phyloP scores from a whole-genome alignment of 2,329 filamentous ascomycete species.

The Penicillium sp. region DNA sequence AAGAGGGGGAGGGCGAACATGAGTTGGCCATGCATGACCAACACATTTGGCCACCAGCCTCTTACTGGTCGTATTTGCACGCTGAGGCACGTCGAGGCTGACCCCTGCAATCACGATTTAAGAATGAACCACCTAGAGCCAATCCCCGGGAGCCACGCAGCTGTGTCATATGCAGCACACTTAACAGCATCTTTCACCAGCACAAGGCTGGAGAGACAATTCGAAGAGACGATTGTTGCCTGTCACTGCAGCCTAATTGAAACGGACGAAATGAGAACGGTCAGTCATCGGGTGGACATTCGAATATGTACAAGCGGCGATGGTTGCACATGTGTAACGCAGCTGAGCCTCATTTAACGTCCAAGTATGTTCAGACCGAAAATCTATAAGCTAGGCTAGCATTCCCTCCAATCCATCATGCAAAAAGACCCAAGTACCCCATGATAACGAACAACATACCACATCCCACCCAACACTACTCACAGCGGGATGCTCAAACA shows the following conservation, averaged over 20 bases:
- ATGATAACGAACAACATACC: slow-evolving; percentile 28
- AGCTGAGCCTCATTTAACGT: not conserved
- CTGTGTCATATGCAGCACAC: not conserved
- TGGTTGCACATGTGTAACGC: not conserved
- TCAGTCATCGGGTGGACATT: not conserved
- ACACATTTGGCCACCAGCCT: not conserved
- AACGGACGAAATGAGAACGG: no score
- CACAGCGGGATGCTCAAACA: slow-evolving; percentile 60
- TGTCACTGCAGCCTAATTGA: not conserved
- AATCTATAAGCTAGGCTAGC: not conserved
- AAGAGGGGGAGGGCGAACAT: not conserved
- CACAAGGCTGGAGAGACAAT: not conserved
- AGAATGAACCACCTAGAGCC: not conserved
- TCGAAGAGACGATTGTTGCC: not conserved
- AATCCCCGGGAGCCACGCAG: not conserved
- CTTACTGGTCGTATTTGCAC: not conserved
- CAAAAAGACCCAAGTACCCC: not conserved
- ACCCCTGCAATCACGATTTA: not conserved
- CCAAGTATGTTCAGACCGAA: not conserved
- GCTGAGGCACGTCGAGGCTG: not conserved
- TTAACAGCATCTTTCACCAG: not conserved
- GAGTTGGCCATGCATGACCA: not conserved
- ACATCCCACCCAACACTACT: slow-evolving; percentile 60
- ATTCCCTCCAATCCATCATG: not conserved
- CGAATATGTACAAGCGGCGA: not conserved